phyloP scores from a whole-genome alignment of 371 early-diverging fungal genomes.

The Capillidium heterosporum region DNA sequence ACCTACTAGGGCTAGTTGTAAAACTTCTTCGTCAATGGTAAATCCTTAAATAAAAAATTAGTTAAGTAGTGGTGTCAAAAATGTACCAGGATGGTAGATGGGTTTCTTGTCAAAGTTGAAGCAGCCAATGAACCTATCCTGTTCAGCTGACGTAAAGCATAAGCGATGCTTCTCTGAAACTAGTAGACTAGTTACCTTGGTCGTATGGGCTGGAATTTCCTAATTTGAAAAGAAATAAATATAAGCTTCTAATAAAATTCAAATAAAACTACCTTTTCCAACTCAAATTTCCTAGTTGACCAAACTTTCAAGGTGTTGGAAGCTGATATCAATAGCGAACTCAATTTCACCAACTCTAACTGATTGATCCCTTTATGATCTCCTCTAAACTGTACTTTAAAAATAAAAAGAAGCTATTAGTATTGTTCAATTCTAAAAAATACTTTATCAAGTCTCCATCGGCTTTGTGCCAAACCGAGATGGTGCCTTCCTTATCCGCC shows the following conservation, averaged over 20 bases:
- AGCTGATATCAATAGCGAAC: neutral
- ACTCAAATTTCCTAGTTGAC: neutral
- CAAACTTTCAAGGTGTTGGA: conserved; percentile 2
- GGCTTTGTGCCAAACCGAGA: neutral
- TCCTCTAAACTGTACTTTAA: neutral
- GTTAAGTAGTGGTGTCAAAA: too few relatives aligned
- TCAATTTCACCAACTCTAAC: neutral
- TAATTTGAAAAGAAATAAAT: too few relatives aligned
- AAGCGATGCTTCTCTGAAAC: neutral
- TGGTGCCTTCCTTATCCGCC: neutral
- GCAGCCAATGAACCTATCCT: neutral
- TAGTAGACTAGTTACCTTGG: neutral
- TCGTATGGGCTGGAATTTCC: neutral
- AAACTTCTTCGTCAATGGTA: conserved; percentile 1
- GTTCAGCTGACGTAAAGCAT: neutral
- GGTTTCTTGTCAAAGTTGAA: neutral
- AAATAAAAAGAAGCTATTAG: neutral
- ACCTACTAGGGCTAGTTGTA: neutral
- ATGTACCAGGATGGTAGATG: too few relatives aligned
- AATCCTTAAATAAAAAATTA: neutral
- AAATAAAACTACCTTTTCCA: neutral
- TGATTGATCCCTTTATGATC: neutral
- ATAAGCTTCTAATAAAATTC: too few relatives aligned
- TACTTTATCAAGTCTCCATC: neutral
- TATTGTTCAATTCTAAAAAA: too few relatives aligned